Percentiles rank a stretch among this genome's conserved stretches.
These are phyloP conservation scores for Escovopsis weberi DNA, from an alignment of 2,329 filamentous ascomycete genomes.

Conservation along the genomic window DNA sequence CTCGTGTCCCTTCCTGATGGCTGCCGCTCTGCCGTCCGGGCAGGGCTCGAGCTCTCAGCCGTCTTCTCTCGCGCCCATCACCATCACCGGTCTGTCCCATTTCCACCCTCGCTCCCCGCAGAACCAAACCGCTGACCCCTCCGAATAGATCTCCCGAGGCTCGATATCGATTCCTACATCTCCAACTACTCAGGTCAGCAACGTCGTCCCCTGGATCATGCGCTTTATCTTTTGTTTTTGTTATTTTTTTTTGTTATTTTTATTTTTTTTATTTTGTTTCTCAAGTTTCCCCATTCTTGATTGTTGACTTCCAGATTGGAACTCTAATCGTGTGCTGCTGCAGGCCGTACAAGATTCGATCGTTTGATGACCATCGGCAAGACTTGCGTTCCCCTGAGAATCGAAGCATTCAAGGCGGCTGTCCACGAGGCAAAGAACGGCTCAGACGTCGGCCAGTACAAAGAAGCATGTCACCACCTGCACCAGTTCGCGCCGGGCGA, in stretches of 20 bases:
- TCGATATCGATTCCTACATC: conserved; percentile 85
- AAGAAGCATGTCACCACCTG: conserved; percentile 51
- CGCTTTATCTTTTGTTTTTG: not conserved
- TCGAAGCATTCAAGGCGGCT: conserved; percentile 70
- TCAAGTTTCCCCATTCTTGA: not conserved
- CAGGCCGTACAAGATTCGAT: conserved; percentile 68
- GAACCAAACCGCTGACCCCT: conserved; percentile 2
- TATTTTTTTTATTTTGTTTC: not conserved
- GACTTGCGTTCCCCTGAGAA: conserved; percentile 57
- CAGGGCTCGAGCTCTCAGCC: conserved; percentile 3
- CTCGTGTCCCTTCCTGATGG: conserved; percentile 1
- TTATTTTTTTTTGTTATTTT: not conserved
- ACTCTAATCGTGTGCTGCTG: not conserved
- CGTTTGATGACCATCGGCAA: conserved; percentile 71
- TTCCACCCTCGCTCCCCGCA: not conserved
- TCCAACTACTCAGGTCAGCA: conserved; percentile 67
- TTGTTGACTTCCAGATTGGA: too few relatives aligned
- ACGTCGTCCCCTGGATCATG: not conserved
- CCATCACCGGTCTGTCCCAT: conserved; percentile 25
- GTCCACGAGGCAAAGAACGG: conserved; percentile 62
- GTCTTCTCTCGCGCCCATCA: conserved; percentile 14
- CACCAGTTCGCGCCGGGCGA: conserved; percentile 49
- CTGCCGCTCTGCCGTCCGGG: conserved; percentile 1
- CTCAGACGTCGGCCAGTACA: conserved; percentile 58
- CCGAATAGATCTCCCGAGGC: conserved; percentile 57